Percentiles rank a stretch among this genome's conserved stretches.
Evolutionary conservation across 768 basidiomycete species (phyloP).

Genomic region (Mycena galopus): DNA sequence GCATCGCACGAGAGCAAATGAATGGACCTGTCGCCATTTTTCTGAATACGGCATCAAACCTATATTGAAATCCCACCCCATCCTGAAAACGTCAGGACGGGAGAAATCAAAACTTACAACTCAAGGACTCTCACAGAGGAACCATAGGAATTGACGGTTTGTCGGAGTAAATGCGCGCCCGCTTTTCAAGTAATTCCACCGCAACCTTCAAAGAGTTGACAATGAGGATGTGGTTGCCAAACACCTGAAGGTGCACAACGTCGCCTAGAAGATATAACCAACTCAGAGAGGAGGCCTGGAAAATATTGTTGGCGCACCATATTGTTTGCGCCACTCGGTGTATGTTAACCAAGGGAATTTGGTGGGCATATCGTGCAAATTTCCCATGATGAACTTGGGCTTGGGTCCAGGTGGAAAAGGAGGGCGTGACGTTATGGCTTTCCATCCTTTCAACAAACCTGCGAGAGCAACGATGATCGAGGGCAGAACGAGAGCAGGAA

Average conservation of each 20-base stretch:
- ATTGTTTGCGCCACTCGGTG: conserved; percentile 35
- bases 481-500: too few species aligned
- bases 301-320: conserved; percentile 35
- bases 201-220: conserved; percentile 44
- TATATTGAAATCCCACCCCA: conserved; percentile 49
- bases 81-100: conserved; percentile 36
- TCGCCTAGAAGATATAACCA: conserved; percentile 65
- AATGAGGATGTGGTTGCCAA: conserved; percentile 44
- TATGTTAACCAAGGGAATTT: conserved; percentile 39
- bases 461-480: too few species aligned
- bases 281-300: too few species aligned
- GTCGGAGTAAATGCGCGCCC: conserved; percentile 41
- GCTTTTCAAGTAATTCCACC: conserved; percentile 39
- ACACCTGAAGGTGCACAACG: conserved; percentile 38
- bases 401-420: too few species aligned
- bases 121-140: conserved; percentile 30
- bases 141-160: conserved; percentile 31
- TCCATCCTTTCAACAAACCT: too few species aligned
- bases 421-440: too few species aligned
- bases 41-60: conserved; percentile 46
- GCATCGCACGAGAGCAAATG: neutral
- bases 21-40: conserved; percentile 40
- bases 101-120: too few species aligned
- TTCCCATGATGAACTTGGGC: too few species aligned
- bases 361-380: conserved; percentile 33